phyloP scores from a whole-genome alignment of 2,329 filamentous ascomycete genomes.

The Pyricularia pennisetigena region DNA sequence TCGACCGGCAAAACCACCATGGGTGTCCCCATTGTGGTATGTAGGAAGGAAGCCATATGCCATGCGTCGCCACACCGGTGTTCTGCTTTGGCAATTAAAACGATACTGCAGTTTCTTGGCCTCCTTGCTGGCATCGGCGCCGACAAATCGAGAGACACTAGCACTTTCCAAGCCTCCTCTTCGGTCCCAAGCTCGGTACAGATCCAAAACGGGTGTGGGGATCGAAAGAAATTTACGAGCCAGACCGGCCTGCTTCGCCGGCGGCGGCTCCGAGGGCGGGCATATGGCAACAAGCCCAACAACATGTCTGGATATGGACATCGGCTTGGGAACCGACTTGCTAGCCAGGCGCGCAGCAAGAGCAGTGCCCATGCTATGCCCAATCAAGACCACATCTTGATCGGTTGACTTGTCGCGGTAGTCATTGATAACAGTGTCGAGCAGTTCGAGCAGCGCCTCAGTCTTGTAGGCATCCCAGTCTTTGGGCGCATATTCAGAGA shows the following conservation, averaged over 20 bases:
- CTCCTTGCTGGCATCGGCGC: conserved; percentile 52
- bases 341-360: conserved; percentile 62
- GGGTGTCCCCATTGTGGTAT: conserved; percentile 40
- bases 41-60: conserved; percentile 59
- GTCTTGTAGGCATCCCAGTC: conserved; percentile 72
- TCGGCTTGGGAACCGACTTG: conserved; percentile 35
- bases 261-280: conserved; percentile 57
- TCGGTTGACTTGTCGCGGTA: conserved; percentile 51
- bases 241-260: conserved; percentile 36
- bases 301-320: conserved; percentile 44
- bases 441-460: conserved; percentile 63
- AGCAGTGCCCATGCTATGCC: conserved; percentile 84
- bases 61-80: conserved; percentile 76
- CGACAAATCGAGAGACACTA: conserved; percentile 72
- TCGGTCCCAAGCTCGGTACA: conserved; percentile 70
- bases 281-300: conserved; percentile 73
- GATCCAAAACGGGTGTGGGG: conserved; percentile 62
- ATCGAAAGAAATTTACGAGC: conserved; percentile 54
- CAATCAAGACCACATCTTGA: conserved; percentile 71
- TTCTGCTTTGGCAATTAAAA: conserved; percentile 77
- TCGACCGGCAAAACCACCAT: conserved; percentile 58
- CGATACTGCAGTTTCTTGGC: conserved; percentile 58
- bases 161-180: conserved; percentile 67
- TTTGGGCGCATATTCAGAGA: conserved; percentile 62
- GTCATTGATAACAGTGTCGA: conserved; percentile 64